Evolutionary conservation across 75 land plant species (phyloP).

Genomic region (Chamaecyparis obtusa): DNA sequence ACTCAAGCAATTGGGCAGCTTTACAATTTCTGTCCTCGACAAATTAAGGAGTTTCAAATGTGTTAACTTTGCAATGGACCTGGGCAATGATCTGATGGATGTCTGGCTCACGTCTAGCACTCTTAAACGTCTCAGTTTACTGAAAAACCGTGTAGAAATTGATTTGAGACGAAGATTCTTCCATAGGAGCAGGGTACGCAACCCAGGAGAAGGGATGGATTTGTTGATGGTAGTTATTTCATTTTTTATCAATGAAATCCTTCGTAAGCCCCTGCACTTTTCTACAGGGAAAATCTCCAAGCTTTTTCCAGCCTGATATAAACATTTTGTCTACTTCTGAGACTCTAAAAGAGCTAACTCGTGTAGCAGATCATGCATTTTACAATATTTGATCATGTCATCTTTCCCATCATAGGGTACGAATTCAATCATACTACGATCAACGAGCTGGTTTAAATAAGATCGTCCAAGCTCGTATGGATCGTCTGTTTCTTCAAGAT

Average conservation of each 20-base stretch:
- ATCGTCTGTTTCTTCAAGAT: background rate
- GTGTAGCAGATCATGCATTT: background rate
- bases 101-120: background rate
- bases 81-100: background rate
- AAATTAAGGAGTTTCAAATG: background rate
- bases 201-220: background rate
- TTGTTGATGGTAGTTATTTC: background rate
- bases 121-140: background rate
- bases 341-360: background rate
- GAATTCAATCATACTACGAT: background rate
- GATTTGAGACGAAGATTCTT: background rate
- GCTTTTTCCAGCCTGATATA: background rate
- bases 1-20: background rate
- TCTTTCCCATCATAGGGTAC: background rate
- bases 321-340: background rate
- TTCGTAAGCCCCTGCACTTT: background rate
- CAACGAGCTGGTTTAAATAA: background rate
- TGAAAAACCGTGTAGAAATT: background rate
- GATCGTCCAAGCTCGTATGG: background rate
- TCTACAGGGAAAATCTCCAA: background rate
- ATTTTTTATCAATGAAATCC: background rate
- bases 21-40: background rate
- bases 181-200: background rate
- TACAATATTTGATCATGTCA: background rate
- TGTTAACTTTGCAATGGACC: background rate